Conservation (phyloP, 2,329 filamentous ascomycete genomes). For the Didymellaceae sp. region DNA sequence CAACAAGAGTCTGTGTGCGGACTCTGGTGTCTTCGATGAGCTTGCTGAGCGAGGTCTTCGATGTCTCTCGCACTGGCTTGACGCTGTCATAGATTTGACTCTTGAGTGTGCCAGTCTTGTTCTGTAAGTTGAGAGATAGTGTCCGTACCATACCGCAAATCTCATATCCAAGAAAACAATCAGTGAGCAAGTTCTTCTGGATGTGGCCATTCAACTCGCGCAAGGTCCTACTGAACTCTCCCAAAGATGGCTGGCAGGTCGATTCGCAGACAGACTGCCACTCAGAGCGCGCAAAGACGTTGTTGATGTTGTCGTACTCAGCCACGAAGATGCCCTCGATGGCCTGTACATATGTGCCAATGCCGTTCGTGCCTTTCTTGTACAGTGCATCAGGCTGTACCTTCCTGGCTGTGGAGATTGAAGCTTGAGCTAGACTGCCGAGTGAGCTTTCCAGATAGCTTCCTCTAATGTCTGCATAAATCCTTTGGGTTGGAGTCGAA, state of each 20-base stretch:
- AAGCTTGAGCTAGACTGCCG: slow-evolving; percentile 85
- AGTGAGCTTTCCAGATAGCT: slow-evolving; percentile 84
- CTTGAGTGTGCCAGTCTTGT: slow-evolving; percentile 85
- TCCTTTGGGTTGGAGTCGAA: slow-evolving; percentile 75
- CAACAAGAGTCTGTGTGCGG: slow-evolving; percentile 68
- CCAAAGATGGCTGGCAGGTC: slow-evolving; percentile 78
- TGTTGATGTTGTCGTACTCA: slow-evolving; percentile 90
- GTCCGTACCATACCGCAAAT: slow-evolving; percentile 88
- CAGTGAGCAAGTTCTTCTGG: slow-evolving; percentile 81
- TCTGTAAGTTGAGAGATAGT: slow-evolving; percentile 79
- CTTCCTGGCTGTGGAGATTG: slow-evolving; percentile 77
- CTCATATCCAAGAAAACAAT: slow-evolving; percentile 95
- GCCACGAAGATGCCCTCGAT: slow-evolving; percentile 86
- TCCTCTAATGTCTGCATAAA: slow-evolving; percentile 85
- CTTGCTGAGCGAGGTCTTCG: slow-evolving; percentile 82
- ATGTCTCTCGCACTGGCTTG: slow-evolving; percentile 89
- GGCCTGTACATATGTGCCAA: slow-evolving; percentile 84
- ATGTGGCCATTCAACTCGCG: slow-evolving; percentile 90
- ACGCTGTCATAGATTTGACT: slow-evolving; percentile 81
- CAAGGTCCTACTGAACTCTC: slow-evolving; percentile 83
- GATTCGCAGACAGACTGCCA: slow-evolving; percentile 80
- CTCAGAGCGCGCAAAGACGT: slow-evolving; percentile 84
- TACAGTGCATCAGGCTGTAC: slow-evolving; percentile 81
- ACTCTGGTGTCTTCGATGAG: slow-evolving; percentile 83
- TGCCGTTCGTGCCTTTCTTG: slow-evolving; percentile 85